Evolutionary conservation across 305 asterid genomes (phyloP).

Genomic region (Euphrasia arctica): DNA sequence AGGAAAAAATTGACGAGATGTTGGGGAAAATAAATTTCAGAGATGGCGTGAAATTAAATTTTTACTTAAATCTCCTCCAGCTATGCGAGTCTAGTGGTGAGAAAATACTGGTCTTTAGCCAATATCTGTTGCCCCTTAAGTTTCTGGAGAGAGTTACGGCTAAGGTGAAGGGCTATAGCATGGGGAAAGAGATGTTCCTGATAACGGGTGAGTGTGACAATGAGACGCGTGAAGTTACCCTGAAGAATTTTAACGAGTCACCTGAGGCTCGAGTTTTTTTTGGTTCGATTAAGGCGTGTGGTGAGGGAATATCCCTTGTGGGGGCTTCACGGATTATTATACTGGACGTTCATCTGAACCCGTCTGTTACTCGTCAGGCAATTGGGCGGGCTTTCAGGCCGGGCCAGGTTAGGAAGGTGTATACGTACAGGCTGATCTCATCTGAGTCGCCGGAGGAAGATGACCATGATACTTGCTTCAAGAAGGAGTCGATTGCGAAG

Average conservation of each 20-base stretch:
- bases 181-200: slow-evolving; percentile 83
- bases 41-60: slow-evolving; percentile 86
- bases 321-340: slow-evolving; percentile 91
- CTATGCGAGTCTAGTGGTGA: slow-evolving; percentile 84
- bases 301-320: slow-evolving; percentile 95
- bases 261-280: slow-evolving; percentile 87
- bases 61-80: slow-evolving; percentile 82
- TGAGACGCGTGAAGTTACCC: slow-evolving; percentile 61
- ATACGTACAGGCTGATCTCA: slow-evolving; percentile 71
- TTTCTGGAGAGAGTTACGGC: slow-evolving; percentile 76
- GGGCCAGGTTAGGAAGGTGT: slow-evolving; percentile 86
- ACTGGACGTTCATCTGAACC: slow-evolving; percentile 83
- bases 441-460: slow-evolving; percentile 76
- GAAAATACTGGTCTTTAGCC: slow-evolving; percentile 86
- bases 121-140: slow-evolving; percentile 79
- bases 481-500: slow-evolving; percentile 86
- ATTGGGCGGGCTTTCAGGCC: slow-evolving; percentile 98
- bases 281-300: slow-evolving; percentile 94
- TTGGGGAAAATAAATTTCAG: slow-evolving; percentile 55
- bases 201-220: slow-evolving; percentile 86
- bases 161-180: slow-evolving; percentile 57
- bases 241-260: slow-evolving; percentile 71
- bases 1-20: slow-evolving; percentile 59
- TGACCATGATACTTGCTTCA: slow-evolving; percentile 84
- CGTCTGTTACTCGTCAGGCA: slow-evolving; percentile 96